Evolutionary conservation across 164 flowering plant genomes (phyloP), one percentile per base, ranked within the genome.

Genomic region (Echeveria elegans): DNA sequence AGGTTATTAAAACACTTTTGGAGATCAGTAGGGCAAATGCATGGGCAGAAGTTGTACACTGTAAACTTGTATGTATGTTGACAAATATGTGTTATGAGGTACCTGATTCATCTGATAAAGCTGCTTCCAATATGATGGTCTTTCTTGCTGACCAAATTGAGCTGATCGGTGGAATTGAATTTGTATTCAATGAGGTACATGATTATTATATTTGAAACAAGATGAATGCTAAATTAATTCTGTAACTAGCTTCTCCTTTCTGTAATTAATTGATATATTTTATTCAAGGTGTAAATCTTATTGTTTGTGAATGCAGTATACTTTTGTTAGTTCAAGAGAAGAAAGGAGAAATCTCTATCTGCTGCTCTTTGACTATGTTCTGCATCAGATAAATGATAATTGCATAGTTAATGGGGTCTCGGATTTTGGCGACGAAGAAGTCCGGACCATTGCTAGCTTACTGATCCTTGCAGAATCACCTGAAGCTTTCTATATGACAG

Each of bases 21-120:
- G 82, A 82, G 73, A 80, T 80, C 64, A 87, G 97, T 79, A 76
- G 88, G 76, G 74, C 71, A 70, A 83, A 88, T 71, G 90, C 92
- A 59, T 95, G 99, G 99, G 97, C 96, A 67, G 99, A 88, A 74
- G 75, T 83, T 65, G 96, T 95, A 73, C 96, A 85, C 73, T 76
- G 82, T 83, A 92, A 89, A 75, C 96, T 95, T 64, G 79, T 92
- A 65, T 83, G 89, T 83, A 87, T 95, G 81, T 68, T 95, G 72
- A 75, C 92, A 60, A 95, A 90, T 81, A 86, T 95, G 96, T 88
- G 88, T 70, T 95, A 95, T 78, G 75, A 83, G 69, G 77, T 84
- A 63, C 73, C 89, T 69, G 85, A 76, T 73, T 87, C 66, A 26
- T 37, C 80, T 64, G 53, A 43, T 30, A 72, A 75, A 69, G 62